These are phyloP conservation scores for Baeospora myosura DNA, from an alignment of 1,284 basidiomycete species.

Conservation along the genomic window DNA sequence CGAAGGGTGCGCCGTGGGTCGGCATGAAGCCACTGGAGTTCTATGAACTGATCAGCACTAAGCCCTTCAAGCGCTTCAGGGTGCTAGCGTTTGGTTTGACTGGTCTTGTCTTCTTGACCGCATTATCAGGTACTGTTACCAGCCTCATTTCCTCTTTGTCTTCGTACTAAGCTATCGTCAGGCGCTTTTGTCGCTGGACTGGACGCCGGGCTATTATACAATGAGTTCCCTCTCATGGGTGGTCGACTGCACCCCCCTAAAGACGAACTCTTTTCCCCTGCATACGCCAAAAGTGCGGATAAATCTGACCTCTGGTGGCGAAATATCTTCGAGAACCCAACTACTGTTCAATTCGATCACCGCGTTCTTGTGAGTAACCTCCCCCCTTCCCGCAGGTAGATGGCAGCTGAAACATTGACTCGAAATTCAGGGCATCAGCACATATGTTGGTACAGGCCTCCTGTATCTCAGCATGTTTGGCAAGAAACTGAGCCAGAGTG, in stretches of 20 bases:
- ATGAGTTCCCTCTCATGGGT: conserved; percentile 98
- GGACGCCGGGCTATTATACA: conserved; percentile 94
- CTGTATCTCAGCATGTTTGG: conserved; percentile 55
- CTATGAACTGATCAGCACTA: conserved; percentile 38
- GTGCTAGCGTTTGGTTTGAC: conserved; percentile 56
- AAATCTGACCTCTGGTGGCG: conserved; percentile 81
- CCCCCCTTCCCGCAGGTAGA: no score
- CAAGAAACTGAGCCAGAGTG: conserved; percentile 24
- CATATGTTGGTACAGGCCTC: conserved; percentile 64
- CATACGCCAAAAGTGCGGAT: conserved; percentile 66
- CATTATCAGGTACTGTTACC: conserved; percentile 64
- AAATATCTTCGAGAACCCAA: conserved; percentile 95
- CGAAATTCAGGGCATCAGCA: conserved; percentile 63
- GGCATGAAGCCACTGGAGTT: conserved; percentile 23
- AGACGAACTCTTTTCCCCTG: conserved; percentile 75
- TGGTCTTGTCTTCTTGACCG: conserved; percentile 82
- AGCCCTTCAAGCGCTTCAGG: conserved; percentile 57
- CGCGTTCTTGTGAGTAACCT: conserved; percentile 70
- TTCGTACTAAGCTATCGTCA: conserved; percentile 23
- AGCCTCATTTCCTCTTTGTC: conserved; percentile 4
- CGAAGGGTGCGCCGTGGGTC: conserved; percentile 43
- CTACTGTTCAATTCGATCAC: conserved; percentile 96
- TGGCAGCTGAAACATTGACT: background rate
- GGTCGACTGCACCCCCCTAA: conserved; percentile 77
- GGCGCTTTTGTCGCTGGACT: conserved; percentile 97